phyloP scores from a whole-genome alignment of 768 basidiomycete genomes.

The Collybia mongolica region DNA sequence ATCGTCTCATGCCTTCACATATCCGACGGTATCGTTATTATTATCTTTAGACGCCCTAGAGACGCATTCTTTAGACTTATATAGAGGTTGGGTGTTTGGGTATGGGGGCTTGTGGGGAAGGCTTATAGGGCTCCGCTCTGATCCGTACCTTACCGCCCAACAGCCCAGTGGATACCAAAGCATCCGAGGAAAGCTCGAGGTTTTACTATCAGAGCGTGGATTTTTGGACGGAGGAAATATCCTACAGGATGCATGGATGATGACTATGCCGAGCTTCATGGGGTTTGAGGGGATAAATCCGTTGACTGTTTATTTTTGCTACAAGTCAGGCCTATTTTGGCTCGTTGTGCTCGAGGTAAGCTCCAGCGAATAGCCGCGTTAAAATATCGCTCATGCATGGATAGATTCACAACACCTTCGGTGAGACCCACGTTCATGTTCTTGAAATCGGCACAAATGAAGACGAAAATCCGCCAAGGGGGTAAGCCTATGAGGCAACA shows the following conservation, averaged over 20 bases:
- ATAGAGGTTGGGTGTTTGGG: conserved; percentile 49
- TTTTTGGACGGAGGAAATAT: conserved; percentile 12
- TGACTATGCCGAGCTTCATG: conserved; percentile 70
- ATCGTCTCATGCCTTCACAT: conserved; percentile 56
- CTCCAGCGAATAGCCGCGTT: background rate
- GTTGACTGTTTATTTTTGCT: conserved; percentile 66
- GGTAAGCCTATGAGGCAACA: conserved; percentile 22
- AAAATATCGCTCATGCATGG: background rate
- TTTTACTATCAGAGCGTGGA: conserved; percentile 29
- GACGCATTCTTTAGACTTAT: conserved; percentile 40
- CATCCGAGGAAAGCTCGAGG: conserved; percentile 41
- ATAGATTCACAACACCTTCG: conserved; percentile 74
- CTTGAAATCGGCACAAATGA: conserved; percentile 45
- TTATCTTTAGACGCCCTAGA: conserved; percentile 59
- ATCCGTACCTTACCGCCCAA: conserved; percentile 39
- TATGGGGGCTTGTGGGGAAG: conserved; percentile 46
- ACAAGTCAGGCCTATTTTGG: conserved; percentile 36
- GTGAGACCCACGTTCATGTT: conserved; percentile 63
- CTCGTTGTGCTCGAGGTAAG: conserved; percentile 58
- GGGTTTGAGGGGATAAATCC: conserved; percentile 75
- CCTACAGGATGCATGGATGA: conserved; percentile 61
- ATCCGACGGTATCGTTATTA: conserved; percentile 54
- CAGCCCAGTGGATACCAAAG: conserved; percentile 11
- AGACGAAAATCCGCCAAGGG: conserved; percentile 30
- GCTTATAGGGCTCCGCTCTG: conserved; percentile 44